These are phyloP conservation scores for Aspergillus puulaauensis DNA, from an alignment of 2,329 filamentous ascomycete genomes.

Conservation along the genomic window DNA sequence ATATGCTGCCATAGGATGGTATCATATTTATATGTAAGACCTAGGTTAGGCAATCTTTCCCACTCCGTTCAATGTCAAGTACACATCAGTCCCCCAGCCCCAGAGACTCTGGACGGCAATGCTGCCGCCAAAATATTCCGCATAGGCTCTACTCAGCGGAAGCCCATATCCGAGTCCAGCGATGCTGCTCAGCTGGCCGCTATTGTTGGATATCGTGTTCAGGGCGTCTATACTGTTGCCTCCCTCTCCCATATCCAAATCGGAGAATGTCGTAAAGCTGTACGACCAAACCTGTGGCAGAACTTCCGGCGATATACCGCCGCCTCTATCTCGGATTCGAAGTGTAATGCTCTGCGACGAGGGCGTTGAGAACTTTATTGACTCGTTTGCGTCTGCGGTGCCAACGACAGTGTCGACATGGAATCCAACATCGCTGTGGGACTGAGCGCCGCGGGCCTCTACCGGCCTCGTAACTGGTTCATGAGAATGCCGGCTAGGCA, in stretches of 20 bases:
- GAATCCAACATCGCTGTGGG: slow-evolving; percentile 32
- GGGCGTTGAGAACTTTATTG: slow-evolving; percentile 32
- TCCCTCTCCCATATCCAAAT: slow-evolving; percentile 57
- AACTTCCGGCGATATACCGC: slow-evolving; percentile 83
- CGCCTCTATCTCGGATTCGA: slow-evolving; percentile 90
- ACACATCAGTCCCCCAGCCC: slow-evolving; percentile 81
- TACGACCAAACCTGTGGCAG: slow-evolving; percentile 93
- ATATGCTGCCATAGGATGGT: neutral
- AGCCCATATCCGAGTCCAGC: slow-evolving; percentile 91
- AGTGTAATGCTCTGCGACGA: slow-evolving; percentile 84
- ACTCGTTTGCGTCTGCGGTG: slow-evolving; percentile 32
- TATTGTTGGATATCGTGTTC: slow-evolving; percentile 70
- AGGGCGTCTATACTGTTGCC: slow-evolving; percentile 65
- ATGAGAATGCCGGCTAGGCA: slow-evolving; percentile 39
- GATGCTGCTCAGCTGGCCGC: slow-evolving; percentile 75
- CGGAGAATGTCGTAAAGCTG: slow-evolving; percentile 91
- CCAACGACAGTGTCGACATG: slow-evolving; percentile 28
- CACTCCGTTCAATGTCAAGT: slow-evolving; percentile 62
- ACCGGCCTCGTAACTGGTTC: slow-evolving; percentile 38
- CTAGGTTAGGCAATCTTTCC: slow-evolving; percentile 44
- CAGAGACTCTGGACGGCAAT: slow-evolving; percentile 93
- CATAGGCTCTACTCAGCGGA: slow-evolving; percentile 87
- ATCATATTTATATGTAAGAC: neutral
- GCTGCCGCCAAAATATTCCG: slow-evolving; percentile 96
- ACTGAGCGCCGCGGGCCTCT: slow-evolving; percentile 9